phyloP scores from a whole-genome alignment of 768 basidiomycete genomes.

The Pisolithus microcarpus region DNA sequence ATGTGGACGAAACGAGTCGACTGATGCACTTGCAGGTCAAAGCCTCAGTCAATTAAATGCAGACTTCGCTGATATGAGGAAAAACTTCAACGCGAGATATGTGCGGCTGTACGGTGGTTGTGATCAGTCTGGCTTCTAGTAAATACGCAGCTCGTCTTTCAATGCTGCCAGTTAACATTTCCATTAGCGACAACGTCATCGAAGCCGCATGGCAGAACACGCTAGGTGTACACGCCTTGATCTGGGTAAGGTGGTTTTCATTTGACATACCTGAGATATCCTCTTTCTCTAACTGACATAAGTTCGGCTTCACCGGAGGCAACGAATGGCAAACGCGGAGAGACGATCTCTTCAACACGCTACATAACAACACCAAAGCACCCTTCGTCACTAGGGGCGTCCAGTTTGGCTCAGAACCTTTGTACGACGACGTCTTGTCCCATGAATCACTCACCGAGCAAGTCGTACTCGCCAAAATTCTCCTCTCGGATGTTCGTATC shows the following conservation, averaged over 20 bases:
- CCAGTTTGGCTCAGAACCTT: conserved; percentile 68
- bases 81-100: conserved; percentile 56
- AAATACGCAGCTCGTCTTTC: neutral
- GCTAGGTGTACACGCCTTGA: conserved; percentile 66
- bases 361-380: conserved; percentile 55
- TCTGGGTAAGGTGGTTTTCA: conserved; percentile 46
- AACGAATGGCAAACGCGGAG: conserved; percentile 49
- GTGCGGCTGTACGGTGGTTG: conserved; percentile 45
- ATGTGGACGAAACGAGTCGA: neutral
- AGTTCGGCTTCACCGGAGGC: conserved; percentile 34
- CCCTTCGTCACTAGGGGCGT: conserved; percentile 58
- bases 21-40: conserved; percentile 36
- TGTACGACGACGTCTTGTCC: conserved; percentile 51
- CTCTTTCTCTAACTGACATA: no score
- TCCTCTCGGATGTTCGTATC: conserved; percentile 45
- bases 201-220: conserved; percentile 61
- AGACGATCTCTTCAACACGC: conserved; percentile 41
- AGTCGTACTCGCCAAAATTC: conserved; percentile 42
- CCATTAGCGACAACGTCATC: conserved; percentile 48
- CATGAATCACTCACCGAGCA: conserved; percentile 45
- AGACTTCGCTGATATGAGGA: conserved; percentile 56
- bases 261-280: neutral
- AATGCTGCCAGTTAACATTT: conserved; percentile 12
- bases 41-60: conserved; percentile 39
- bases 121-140: conserved; percentile 37